Base-by-base conservation (phyloP, 257 asterid species). In the Petunia secreta region DNA sequence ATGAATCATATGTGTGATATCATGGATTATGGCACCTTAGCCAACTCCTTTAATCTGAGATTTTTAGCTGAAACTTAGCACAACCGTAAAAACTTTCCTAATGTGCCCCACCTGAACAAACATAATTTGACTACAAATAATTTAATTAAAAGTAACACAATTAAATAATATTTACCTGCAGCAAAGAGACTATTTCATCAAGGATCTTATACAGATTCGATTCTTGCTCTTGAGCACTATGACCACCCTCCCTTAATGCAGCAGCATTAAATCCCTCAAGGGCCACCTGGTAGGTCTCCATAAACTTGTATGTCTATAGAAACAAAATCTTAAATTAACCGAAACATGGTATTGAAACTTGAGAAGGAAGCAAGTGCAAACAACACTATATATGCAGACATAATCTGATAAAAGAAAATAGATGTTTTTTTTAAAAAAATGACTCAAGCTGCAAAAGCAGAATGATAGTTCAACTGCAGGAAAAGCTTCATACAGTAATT, bases 211-310 rank as follows among this genome's bases (percentile, higher is more conserved):
- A 87, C 71, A 90, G 86, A 84, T 88, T 91, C 59, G 85, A 86
- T 81, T 91, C 97, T 88, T 91, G 97, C 82, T 88, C 94, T 50
- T 75, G 77, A 52, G 98, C 97, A 87, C 83, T 85, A 57, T 92
- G 92, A 83, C 93, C 84, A 83, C 98, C 98, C 85, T 94, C 97
- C 89, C 85, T 90, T 52, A 89, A 75, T 59, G 96, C 92, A 85
- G 98, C 98, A 83, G 97, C 97, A 89, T 92, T 96, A 88, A 94
- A 94, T 87, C 98, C 98, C 83, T 89, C 90, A 50, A 94, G 90
- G 81, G 98, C 97, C 84, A 93, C 90, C 87, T 89, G 96, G 80
- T 94, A 94, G 85, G 93, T 91, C 86, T 94, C 98, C 50, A 91
- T 86, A 85, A 89, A 91, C 79, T 88, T 94, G 88, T 91, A 89